These are phyloP conservation scores for Solanum chaucha DNA, from an alignment of 257 asterid species.

Conservation along the genomic window DNA sequence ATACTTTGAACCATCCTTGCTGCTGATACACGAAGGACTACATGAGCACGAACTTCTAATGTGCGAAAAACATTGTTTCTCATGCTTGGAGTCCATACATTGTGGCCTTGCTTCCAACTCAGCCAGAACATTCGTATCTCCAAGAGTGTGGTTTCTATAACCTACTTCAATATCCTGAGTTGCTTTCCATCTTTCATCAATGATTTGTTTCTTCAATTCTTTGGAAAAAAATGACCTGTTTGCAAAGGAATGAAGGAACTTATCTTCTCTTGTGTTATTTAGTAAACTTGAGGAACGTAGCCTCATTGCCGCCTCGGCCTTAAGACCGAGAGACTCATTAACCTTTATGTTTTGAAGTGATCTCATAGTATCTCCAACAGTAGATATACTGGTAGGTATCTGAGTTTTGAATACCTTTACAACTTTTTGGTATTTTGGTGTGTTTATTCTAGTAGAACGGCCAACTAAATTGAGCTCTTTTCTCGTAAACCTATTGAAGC, in stretches of 20 bases:
- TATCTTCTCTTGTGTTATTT: not conserved
- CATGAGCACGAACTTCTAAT: slow-evolving; percentile 2
- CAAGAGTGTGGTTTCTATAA: slow-evolving; percentile 11
- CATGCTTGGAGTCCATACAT: slow-evolving; percentile 2
- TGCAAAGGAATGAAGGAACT: not conserved
- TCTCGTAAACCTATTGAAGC: slow-evolving; percentile 36
- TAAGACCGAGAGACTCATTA: not conserved
- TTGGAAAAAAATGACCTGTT: slow-evolving; percentile 9
- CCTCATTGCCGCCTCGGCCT: not conserved
- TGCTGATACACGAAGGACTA: slow-evolving; percentile 5
- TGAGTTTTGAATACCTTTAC: slow-evolving; percentile 1
- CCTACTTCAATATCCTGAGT: slow-evolving; percentile 15
- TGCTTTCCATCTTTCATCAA: slow-evolving; percentile 19
- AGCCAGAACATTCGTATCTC: slow-evolving; percentile 10
- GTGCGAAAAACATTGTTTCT: not conserved
- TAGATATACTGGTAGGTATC: not conserved
- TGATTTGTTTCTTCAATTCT: slow-evolving; percentile 13
- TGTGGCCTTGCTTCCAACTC: slow-evolving; percentile 11
- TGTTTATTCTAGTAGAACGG: slow-evolving; percentile 3
- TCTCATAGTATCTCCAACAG: slow-evolving; percentile 4
- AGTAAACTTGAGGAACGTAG: not conserved
- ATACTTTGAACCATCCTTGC: slow-evolving; percentile 9
- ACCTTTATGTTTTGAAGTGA: slow-evolving; percentile 16
- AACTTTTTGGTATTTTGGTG: slow-evolving; percentile 6
- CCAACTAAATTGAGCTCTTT: slow-evolving; percentile 22